Evolutionary conservation across 2,329 filamentous ascomycete genomes (phyloP).

Genomic region (Penicillium rolfsii): DNA sequence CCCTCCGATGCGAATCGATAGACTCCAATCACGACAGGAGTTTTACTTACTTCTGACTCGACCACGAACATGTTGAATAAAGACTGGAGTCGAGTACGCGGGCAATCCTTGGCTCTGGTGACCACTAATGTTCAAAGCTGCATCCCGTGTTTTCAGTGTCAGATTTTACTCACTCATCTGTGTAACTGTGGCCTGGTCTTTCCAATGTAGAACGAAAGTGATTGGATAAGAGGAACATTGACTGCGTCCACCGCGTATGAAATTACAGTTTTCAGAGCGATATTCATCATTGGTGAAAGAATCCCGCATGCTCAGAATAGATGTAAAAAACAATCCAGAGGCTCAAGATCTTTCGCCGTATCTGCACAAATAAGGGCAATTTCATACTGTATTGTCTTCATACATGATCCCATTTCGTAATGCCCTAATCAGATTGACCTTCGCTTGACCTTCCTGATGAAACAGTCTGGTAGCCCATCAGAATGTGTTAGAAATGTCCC

Average conservation of each 20-base stretch:
- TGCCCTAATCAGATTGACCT: neutral
- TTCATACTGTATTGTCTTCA: neutral
- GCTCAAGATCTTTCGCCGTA: neutral
- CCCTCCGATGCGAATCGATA: neutral
- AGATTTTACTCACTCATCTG: neutral
- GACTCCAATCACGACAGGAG: neutral
- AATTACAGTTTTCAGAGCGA: neutral
- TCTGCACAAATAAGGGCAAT: constrained; percentile 1
- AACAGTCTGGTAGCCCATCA: neutral
- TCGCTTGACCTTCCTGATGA: neutral
- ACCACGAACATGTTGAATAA: neutral
- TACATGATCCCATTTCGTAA: neutral
- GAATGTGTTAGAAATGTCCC: too few relatives aligned
- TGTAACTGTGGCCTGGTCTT: neutral
- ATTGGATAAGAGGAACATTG: neutral
- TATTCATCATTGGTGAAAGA: neutral
- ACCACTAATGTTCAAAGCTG: neutral
- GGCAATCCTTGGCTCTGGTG: neutral
- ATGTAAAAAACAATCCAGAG: neutral
- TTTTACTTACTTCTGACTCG: neutral
- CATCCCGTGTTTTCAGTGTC: neutral
- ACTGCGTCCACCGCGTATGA: neutral
- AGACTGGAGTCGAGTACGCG: neutral
- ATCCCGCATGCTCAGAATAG: neutral
- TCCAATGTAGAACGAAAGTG: neutral